Conservation (phyloP, 176 grass and related monocot genomes). For the Canna indica region DNA sequence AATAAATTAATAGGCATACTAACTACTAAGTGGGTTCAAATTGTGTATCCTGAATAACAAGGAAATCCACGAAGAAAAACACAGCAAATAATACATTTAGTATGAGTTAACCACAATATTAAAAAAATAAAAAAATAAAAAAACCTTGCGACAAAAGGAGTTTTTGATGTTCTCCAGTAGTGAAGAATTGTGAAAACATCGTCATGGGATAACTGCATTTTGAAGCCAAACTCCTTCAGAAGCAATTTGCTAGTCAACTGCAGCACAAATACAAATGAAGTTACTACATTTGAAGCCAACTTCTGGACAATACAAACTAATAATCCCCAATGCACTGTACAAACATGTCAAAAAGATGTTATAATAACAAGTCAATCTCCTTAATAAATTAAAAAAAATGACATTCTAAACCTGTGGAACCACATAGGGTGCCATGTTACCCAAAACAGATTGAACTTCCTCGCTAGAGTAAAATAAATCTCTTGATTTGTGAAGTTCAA, state of each 20-base stretch:
- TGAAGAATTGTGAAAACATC: slow-evolving; percentile 60
- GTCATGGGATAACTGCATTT: slow-evolving; percentile 50
- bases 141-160: slow-evolving; percentile 73
- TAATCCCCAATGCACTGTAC: neutral
- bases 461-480: slow-evolving; percentile 73
- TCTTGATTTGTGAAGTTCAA: slow-evolving; percentile 57
- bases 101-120: neutral
- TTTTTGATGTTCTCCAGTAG: slow-evolving; percentile 52
- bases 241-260: slow-evolving; percentile 77
- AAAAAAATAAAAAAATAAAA: neutral
- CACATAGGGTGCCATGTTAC: slow-evolving; percentile 67
- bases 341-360: neutral
- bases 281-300: neutral
- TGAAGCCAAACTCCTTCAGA: slow-evolving; percentile 72
- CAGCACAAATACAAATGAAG: slow-evolving; percentile 19
- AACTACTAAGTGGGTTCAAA: neutral
- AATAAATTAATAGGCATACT: neutral
- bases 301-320: neutral
- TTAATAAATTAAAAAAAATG: neutral
- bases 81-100: neutral
- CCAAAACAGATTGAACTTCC: slow-evolving; percentile 56
- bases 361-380: neutral
- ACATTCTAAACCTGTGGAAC: slow-evolving; percentile 50
- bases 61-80: neutral
- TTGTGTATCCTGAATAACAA: neutral